Evolutionary conservation across 768 basidiomycete genomes (phyloP).

Genomic region (Megacollybia marginata): DNA sequence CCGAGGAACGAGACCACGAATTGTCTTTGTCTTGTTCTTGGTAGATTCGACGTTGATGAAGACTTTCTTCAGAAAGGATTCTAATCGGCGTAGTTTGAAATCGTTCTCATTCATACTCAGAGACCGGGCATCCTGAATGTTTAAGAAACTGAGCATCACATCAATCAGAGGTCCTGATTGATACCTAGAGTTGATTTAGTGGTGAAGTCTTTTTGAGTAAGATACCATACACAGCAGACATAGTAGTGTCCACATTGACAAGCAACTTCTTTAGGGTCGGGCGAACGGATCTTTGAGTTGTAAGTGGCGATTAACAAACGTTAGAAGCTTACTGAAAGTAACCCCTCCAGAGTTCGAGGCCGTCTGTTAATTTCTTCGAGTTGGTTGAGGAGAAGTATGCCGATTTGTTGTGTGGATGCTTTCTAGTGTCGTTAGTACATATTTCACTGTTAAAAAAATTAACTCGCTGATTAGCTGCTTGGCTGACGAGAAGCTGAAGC

Average conservation of each 20-base stretch:
- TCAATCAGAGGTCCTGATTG: slow-evolving; percentile 9
- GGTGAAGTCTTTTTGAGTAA: too few relatives aligned
- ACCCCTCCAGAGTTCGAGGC: slow-evolving; percentile 24
- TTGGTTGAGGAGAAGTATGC: slow-evolving; percentile 22
- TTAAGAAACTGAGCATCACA: slow-evolving; percentile 16
- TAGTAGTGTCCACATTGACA: slow-evolving; percentile 28
- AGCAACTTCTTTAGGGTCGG: slow-evolving; percentile 19
- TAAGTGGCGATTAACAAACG: too few relatives aligned
- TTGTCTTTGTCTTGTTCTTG: slow-evolving; percentile 13
- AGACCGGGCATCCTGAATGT: slow-evolving; percentile 13
- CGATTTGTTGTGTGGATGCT: slow-evolving; percentile 23
- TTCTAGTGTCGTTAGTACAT: slow-evolving; percentile 7
- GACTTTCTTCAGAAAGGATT: slow-evolving; percentile 19
- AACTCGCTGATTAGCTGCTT: slow-evolving; percentile 20
- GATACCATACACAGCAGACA: slow-evolving; percentile 22
- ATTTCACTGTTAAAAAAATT: too few relatives aligned
- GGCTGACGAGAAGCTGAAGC: slow-evolving; percentile 26
- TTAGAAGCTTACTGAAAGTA: too few relatives aligned
- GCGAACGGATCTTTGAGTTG: slow-evolving; percentile 14
- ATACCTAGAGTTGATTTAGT: neutral
- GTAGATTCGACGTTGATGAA: slow-evolving; percentile 14
- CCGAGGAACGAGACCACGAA: slow-evolving; percentile 19
- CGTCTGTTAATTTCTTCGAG: slow-evolving; percentile 4
- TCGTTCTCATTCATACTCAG: slow-evolving; percentile 11
- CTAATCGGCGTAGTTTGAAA: slow-evolving; percentile 11